These are phyloP conservation scores for Stentor roeselii DNA, from an alignment of 73 alveolate species.

Conservation along the genomic window DNA sequence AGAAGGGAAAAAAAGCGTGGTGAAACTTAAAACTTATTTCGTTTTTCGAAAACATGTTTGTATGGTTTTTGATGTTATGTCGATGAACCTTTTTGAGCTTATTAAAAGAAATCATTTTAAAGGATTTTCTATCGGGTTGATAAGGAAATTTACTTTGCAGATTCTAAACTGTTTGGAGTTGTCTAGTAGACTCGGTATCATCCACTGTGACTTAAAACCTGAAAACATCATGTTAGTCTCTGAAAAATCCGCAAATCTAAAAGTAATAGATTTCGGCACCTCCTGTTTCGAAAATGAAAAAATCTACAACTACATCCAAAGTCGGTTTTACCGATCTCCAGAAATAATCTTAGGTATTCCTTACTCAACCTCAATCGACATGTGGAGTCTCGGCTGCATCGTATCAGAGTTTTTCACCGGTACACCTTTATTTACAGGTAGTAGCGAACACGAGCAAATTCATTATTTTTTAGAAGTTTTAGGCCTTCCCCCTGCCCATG, in stretches of 20 bases:
- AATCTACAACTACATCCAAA: slow-evolving; percentile 74
- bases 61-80: slow-evolving; percentile 50
- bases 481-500: slow-evolving; percentile 70
- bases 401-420: slow-evolving; percentile 87
- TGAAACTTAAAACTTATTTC: slow-evolving; percentile 42
- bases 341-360: slow-evolving; percentile 91
- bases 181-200: background rate
- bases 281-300: slow-evolving; percentile 65
- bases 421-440: slow-evolving; percentile 85
- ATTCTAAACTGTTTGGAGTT: background rate
- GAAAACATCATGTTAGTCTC: slow-evolving; percentile 3
- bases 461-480: slow-evolving; percentile 70
- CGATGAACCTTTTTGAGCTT: slow-evolving; percentile 58
- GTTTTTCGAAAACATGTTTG: slow-evolving; percentile 59
- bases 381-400: slow-evolving; percentile 96
- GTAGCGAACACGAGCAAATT: slow-evolving; percentile 73
- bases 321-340: slow-evolving; percentile 94
- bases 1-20: slow-evolving; percentile 51
- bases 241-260: slow-evolving; percentile 39
- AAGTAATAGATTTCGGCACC: slow-evolving; percentile 81
- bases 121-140: slow-evolving; percentile 12
- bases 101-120: background rate
- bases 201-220: slow-evolving; percentile 24
- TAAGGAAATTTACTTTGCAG: slow-evolving; percentile 21
- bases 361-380: slow-evolving; percentile 87